Evolutionary conservation across 768 basidiomycete genomes (phyloP), one percentile per base, ranked within the genome.

Genomic region (Lactarius hengduanensis): DNA sequence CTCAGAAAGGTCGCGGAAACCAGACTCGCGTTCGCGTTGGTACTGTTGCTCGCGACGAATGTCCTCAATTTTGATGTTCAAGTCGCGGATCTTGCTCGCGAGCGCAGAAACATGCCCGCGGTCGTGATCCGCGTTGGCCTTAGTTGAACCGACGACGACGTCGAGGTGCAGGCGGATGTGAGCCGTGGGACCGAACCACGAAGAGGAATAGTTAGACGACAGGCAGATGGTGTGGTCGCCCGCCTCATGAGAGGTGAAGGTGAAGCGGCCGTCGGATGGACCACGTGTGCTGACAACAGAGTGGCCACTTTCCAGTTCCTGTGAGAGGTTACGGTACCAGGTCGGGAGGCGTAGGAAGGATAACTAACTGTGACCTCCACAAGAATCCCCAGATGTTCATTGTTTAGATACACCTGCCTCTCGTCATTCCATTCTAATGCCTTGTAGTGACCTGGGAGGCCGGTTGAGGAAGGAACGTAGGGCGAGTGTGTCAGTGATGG

Each of bases 191-290:
- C 74, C 69, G 77, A 92, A 91, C 94, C 92, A 96, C 18, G 91
- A 86, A 2, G 80, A 77, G 28, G 81, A 80, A 78, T 94, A 90
- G 76, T 96, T 96, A 22, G 93, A 91, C 7, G 92, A 92, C 59
- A 98, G 85, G 75, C 97, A 99, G 74, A 99, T 97, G 61, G 92
- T 88, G 79, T 99, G 97, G 80, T 98, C 97, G 57, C 96, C 96
- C 34, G 96, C 84, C 67, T 96, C 94, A 75, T 97, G 94, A 5
- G 96, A 97, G 32, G 97, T 98, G 74, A 99, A 99, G 0, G 97
- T 98, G 80, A 98, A 98, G 65, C 86, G 86, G 34, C 97, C 92
- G 59, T 96, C 91, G 28, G 88, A 80, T 6, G 95, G 91, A 2
- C 97, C 97, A n/a, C 87, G 86, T 10, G 94, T 95, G 72, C 89